Conservation (phyloP, 2,329 filamentous ascomycete genomes). For the Scytalidium lignicola region DNA sequence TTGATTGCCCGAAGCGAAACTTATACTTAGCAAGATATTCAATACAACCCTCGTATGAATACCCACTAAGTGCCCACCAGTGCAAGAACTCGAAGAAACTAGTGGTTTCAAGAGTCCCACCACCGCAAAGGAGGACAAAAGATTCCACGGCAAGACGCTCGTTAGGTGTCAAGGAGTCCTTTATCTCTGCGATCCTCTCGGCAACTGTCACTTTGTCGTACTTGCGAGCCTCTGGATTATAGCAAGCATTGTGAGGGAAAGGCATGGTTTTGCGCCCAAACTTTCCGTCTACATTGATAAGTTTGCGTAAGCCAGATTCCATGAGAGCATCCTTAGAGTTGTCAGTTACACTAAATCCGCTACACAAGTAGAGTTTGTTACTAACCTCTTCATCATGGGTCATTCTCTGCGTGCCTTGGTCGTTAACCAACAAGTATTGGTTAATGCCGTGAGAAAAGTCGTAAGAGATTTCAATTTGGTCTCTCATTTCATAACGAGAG, state of each 20-base stretch:
- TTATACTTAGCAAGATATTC: constrained; percentile 38
- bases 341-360: background rate
- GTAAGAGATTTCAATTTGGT: constrained; percentile 33
- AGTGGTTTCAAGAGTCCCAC: constrained; percentile 35
- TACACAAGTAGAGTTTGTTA: background rate
- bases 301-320: constrained; percentile 32
- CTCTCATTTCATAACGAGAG: constrained; percentile 38
- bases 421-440: constrained; percentile 26
- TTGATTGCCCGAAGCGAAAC: constrained; percentile 38
- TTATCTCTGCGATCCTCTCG: constrained; percentile 38
- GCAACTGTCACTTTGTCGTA: constrained; percentile 36
- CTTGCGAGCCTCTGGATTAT: constrained; percentile 27
- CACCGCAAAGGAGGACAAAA: constrained; percentile 38
- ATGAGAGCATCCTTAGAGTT: constrained; percentile 30
- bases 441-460: constrained; percentile 38
- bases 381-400: constrained; percentile 36
- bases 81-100: constrained; percentile 43
- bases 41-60: constrained; percentile 34
- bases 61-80: constrained; percentile 41
- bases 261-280: constrained; percentile 33
- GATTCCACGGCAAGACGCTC: constrained; percentile 36
- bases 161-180: constrained; percentile 32
- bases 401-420: constrained; percentile 27
- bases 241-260: constrained; percentile 33
- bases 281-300: constrained; percentile 41